These are phyloP conservation scores for Scytalidium lignicola DNA, from an alignment of 2,329 filamentous ascomycete species.

Conservation along the genomic window DNA sequence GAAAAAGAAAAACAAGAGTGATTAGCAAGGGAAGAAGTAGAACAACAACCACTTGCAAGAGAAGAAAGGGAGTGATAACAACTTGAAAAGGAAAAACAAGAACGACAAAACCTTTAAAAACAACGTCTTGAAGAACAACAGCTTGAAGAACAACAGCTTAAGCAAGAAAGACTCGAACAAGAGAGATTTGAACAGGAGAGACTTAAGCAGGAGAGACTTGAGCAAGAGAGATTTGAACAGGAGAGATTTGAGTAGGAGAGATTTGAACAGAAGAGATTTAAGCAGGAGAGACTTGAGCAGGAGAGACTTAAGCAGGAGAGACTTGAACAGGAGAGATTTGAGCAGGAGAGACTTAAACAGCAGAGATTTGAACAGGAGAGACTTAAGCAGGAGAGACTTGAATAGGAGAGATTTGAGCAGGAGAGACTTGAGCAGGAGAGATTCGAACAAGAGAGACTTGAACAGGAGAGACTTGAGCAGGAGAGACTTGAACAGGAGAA, in stretches of 20 bases:
- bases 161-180: too few relatives aligned
- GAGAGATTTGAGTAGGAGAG: conserved; percentile 3
- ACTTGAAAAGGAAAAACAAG: conserved; percentile 3
- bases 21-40: conserved; percentile 3
- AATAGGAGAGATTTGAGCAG: conserved; percentile 30
- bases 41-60: conserved; percentile 1
- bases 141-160: too few relatives aligned
- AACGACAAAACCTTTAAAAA: conserved; percentile 2
- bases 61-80: conserved; percentile 4
- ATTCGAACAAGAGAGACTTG: conserved; percentile 27
- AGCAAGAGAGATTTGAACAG: too few relatives aligned
- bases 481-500: conserved; percentile 4
- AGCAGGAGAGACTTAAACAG: background rate
- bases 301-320: background rate
- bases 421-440: conserved; percentile 30
- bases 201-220: too few relatives aligned
- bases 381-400: conserved; percentile 2
- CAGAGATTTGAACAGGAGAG: conserved; percentile 1
- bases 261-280: conserved; percentile 1
- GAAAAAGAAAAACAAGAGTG: conserved; percentile 5
- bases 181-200: too few relatives aligned
- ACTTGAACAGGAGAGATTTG: background rate
- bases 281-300: conserved; percentile 1
- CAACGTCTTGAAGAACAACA: background rate
- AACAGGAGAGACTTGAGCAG: conserved; percentile 3